Evolutionary conservation across 2,329 filamentous ascomycete genomes (phyloP).

Genomic region (Penicillium sp.): DNA sequence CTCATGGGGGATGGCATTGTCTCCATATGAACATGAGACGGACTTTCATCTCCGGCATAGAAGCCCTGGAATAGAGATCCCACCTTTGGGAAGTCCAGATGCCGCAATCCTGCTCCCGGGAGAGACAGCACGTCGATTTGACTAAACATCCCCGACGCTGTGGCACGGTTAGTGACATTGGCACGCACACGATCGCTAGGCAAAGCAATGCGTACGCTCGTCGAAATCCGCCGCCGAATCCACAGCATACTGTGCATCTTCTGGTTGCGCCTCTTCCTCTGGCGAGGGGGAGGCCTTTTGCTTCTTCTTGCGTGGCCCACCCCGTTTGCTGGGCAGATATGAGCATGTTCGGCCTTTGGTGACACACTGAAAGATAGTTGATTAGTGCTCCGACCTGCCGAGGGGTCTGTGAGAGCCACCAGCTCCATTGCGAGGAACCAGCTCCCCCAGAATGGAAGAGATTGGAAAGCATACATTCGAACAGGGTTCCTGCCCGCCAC

Average conservation of each 20-base stretch:
- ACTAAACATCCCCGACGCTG: constrained; percentile 40
- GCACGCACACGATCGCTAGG: not conserved
- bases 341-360: constrained; percentile 45
- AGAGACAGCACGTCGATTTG: constrained; percentile 45
- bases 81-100: constrained; percentile 43
- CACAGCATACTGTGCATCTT: constrained; percentile 24
- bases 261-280: constrained; percentile 23
- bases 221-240: constrained; percentile 33
- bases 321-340: constrained; percentile 48
- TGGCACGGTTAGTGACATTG: constrained; percentile 23
- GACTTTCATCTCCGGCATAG: constrained; percentile 29
- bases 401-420: not conserved
- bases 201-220: constrained; percentile 31
- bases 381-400: constrained; percentile 11
- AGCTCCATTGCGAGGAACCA: not conserved
- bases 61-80: constrained; percentile 43
- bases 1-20: constrained; percentile 31
- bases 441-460: not conserved
- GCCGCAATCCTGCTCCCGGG: constrained; percentile 44
- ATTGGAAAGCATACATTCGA: constrained; percentile 37
- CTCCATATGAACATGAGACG: constrained; percentile 32
- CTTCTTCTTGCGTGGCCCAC: constrained; percentile 48
- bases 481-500: constrained; percentile 48
- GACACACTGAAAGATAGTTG: constrained; percentile 35
- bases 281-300: constrained; percentile 27